Evolutionary conservation across 345 rosid species (phyloP).

Genomic region (Xanthoceras sorbifolium): DNA sequence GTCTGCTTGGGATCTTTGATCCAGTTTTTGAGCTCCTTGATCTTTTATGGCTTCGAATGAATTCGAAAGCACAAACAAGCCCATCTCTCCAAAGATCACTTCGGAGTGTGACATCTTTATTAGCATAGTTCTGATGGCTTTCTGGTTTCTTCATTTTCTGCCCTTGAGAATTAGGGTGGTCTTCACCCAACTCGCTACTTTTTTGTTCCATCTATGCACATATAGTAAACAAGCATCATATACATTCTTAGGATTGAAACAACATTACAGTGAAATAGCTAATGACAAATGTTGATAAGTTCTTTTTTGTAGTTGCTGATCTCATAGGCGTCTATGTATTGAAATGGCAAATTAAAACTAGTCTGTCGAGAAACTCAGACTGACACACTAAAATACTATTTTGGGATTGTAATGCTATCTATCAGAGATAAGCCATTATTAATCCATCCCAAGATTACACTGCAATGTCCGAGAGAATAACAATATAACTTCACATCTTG

Average conservation of each 20-base stretch:
- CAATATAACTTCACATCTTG: not conserved
- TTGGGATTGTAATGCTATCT: not conserved
- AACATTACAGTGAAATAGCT: not conserved
- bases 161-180: constrained; percentile 25
- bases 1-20: constrained; percentile 29
- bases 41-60: constrained; percentile 47
- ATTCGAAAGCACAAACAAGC: constrained; percentile 87
- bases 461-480: not conserved
- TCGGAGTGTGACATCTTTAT: constrained; percentile 44
- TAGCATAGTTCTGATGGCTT: constrained; percentile 15
- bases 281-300: not conserved
- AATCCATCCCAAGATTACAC: not conserved
- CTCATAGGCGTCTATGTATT: not conserved
- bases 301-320: not conserved
- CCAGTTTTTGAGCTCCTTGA: constrained; percentile 24
- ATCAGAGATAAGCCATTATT: not conserved
- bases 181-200: constrained; percentile 26
- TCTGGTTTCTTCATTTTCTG: constrained; percentile 36
- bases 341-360: not conserved
- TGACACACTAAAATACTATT: not conserved
- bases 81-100: constrained; percentile 88
- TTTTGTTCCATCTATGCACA: constrained; percentile 22
- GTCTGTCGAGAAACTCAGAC: not conserved
- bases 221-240: not conserved
- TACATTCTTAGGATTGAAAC: not conserved